Conservation (phyloP, 345 rosid genomes). For the Excoecaria agallocha region DNA sequence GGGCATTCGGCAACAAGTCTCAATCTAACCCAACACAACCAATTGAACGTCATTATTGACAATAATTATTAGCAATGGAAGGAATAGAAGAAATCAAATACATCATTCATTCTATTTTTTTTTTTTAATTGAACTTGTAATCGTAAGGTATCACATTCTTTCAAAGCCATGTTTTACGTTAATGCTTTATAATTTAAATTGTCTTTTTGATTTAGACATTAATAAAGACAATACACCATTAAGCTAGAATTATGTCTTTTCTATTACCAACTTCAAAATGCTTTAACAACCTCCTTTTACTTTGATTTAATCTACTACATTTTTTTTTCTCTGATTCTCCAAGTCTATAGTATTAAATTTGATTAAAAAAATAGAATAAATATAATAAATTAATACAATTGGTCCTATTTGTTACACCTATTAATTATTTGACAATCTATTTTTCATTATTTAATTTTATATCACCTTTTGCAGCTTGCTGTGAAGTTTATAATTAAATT, state of each 20-base stretch:
- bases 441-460: no score
- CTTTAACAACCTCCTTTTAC: conserved; percentile 12
- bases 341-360: no score
- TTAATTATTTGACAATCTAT: no score
- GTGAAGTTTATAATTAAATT: no score
- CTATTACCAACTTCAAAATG: conserved; percentile 19
- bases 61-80: conserved; percentile 6
- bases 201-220: conserved; percentile 6
- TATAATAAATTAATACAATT: no score
- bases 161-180: conserved; percentile 25
- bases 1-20: conserved; percentile 38
- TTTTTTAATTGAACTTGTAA: conserved; percentile 28
- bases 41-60: conserved; percentile 24
- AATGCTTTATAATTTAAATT: conserved; percentile 5
- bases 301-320: not conserved
- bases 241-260: conserved; percentile 21
- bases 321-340: no score
- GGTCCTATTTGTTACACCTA: no score
- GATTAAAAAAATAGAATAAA: no score
- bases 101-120: conserved; percentile 17
- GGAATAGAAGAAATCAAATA: conserved; percentile 4
- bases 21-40: conserved; percentile 41
- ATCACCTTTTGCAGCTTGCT: no score
- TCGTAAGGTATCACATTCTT: conserved; percentile 27
- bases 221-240: conserved; percentile 19